Evolutionary conservation across 331 rosid genomes (phyloP).

Genomic region (Cydonia oblonga): DNA sequence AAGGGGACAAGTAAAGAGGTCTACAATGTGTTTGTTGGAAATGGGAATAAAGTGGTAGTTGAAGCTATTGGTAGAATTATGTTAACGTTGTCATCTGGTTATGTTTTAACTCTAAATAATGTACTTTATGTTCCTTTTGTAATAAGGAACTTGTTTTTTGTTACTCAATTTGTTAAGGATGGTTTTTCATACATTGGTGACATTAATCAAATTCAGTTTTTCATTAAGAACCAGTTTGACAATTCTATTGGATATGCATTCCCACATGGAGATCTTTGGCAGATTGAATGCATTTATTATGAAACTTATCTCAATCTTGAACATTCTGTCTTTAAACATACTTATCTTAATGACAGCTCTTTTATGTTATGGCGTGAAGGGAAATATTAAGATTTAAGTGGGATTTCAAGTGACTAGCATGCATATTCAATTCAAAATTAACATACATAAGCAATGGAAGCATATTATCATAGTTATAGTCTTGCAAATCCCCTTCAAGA

Average conservation of each 20-base stretch:
- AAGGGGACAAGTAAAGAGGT: too few species aligned
- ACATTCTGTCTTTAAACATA: neutral
- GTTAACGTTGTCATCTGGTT: neutral
- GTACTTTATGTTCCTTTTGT: neutral
- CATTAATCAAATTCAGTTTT: too few species aligned
- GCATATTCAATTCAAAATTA: too few species aligned
- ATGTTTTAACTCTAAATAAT: too few species aligned
- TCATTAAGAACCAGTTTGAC: neutral
- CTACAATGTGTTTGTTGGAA: neutral
- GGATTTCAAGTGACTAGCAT: too few species aligned
- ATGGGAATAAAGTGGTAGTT: neutral
- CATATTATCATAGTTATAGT: too few species aligned
- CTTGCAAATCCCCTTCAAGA: too few species aligned
- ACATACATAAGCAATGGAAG: too few species aligned
- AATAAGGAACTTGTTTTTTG: neutral
- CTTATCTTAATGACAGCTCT: neutral
- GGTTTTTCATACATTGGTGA: neutral
- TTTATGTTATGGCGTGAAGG: neutral
- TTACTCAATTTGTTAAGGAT: too few species aligned
- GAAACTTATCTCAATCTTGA: neutral
- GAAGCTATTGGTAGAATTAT: neutral
- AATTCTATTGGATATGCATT: neutral
- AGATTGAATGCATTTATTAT: neutral
- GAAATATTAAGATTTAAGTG: too few species aligned
- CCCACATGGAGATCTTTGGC: neutral